phyloP scores from a whole-genome alignment of 2,329 filamentous ascomycete species.

The Mycocentrospora acerina region DNA sequence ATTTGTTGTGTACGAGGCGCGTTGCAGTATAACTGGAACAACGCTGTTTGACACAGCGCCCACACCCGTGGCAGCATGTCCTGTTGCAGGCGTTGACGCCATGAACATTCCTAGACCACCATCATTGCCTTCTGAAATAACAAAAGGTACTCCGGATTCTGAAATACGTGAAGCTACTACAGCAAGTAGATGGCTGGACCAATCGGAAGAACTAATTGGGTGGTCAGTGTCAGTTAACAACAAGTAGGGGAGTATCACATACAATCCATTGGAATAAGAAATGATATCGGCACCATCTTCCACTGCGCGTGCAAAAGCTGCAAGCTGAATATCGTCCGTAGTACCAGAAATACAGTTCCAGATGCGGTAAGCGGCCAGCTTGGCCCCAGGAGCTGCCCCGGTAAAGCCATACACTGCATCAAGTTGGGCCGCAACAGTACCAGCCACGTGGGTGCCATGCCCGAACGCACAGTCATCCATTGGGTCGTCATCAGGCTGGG shows the following conservation, averaged over 20 bases:
- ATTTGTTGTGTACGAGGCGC: constrained; percentile 28
- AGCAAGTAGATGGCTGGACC: constrained; percentile 42
- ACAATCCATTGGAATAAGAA: constrained; percentile 17
- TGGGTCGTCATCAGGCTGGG: constrained; percentile 54
- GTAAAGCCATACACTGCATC: constrained; percentile 35
- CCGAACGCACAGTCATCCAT: constrained; percentile 54
- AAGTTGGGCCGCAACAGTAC: constrained; percentile 62
- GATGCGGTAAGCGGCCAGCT: constrained; percentile 21
- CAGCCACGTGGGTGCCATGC: constrained; percentile 58
- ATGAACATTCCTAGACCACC: constrained; percentile 54
- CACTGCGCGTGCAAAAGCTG: constrained; percentile 50
- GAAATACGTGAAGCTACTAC: constrained; percentile 47
- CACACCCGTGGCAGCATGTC: constrained; percentile 47
- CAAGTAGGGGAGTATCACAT: background rate
- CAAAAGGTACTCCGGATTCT: constrained; percentile 52
- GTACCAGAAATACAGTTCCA: constrained; percentile 11
- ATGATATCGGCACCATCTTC: constrained; percentile 51
- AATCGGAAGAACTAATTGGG: constrained; percentile 19
- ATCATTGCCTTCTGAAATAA: constrained; percentile 56
- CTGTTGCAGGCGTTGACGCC: constrained; percentile 45
- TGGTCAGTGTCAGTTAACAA: constrained; percentile 1
- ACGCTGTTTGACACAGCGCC: constrained; percentile 47
- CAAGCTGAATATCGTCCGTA: constrained; percentile 14
- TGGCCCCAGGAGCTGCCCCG: constrained; percentile 21
- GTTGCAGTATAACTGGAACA: constrained; percentile 32